Evolutionary conservation across 2,329 filamentous ascomycete genomes (phyloP), one percentile per base, ranked within the genome.

Genomic region (Aureobasidium vineae): DNA sequence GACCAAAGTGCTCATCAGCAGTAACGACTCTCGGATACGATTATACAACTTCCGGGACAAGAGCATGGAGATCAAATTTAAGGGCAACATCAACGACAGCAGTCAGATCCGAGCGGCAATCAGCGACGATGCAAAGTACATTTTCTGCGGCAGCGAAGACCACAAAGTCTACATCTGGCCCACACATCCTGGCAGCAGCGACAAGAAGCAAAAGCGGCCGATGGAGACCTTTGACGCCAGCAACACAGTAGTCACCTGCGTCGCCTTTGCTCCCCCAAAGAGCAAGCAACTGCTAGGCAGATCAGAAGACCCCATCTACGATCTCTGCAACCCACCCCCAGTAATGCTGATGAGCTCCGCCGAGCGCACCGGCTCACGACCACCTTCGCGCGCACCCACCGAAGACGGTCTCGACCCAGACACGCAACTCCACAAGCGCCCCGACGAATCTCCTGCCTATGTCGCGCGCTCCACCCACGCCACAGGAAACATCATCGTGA

Each of bases 141-240:
- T 99, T 66, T 91, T 96, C 16, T 96, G 92, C 73, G 95, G 95
- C 16, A 97, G 92, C 75, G 95, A 99, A 74, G 93, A 98, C 74
- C 85, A 89, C 41, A 91, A 90, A 74, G 88, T 91, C 0, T 98
- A 97, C 74, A 90, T 98, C 54, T 99, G 95, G 95, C 90, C 88
- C 19, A 84, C 86, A n/a, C 81, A 79, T 15, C 75, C 80, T 1
- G 76, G 80, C 0, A 88, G 90, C 33, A 79, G 80, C 43, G 88
- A 89, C 45, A 86, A 88, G 71, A 88, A 88, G 68, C 91, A 95
- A 71, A 96, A 95, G 75, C 85, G 88, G 38, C 90, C 93, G 0
- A 85, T 91, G 70, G 95, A 99, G 76, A 89, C 89, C 71, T 97
- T 99, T 70, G 92, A 97, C 73, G 93, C 94, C 0, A 92, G 97